A percentile compares a stretch with the other conserved stretches of the same genome.
These are phyloP conservation scores for Rubia occidens DNA, from an alignment of 305 asterid genomes.

Conservation along the genomic window DNA sequence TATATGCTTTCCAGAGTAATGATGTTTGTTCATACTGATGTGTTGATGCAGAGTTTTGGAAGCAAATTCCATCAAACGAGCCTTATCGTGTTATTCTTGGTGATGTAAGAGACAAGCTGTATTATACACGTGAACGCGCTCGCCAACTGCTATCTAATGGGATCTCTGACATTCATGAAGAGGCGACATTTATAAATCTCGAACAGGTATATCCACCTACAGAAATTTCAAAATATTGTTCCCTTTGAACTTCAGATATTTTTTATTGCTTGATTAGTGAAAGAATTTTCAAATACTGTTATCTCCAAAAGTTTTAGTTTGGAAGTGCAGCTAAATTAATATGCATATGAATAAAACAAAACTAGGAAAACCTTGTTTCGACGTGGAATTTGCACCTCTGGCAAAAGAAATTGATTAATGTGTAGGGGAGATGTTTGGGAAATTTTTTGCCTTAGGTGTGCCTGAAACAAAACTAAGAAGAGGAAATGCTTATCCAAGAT, in stretches of 20 bases:
- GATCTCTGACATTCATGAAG: constrained; percentile 45
- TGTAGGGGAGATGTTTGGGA: no score
- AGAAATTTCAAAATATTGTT: constrained; percentile 8
- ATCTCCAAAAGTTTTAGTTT: not conserved
- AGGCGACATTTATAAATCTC: constrained; percentile 38
- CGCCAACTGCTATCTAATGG: constrained; percentile 58
- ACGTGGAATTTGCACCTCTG: no score
- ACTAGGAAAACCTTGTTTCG: no score
- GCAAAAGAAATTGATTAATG: no score
- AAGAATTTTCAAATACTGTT: not conserved
- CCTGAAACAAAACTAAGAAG: not conserved
- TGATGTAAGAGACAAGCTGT: constrained; percentile 85
- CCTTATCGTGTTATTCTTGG: constrained; percentile 87
- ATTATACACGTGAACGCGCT: constrained; percentile 72
- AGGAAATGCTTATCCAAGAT: no score
- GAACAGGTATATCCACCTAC: constrained; percentile 23
- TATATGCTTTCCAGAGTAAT: not conserved
- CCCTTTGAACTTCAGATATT: not conserved
- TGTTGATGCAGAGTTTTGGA: constrained; percentile 64
- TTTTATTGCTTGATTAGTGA: not conserved
- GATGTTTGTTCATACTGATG: constrained; percentile 7
- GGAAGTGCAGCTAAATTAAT: no score
- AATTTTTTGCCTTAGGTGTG: not conserved
- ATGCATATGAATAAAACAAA: no score
- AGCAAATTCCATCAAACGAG: constrained; percentile 79